phyloP scores from a whole-genome alignment of 2,329 filamentous ascomycete genomes.

The Acrocalymma vagum region DNA sequence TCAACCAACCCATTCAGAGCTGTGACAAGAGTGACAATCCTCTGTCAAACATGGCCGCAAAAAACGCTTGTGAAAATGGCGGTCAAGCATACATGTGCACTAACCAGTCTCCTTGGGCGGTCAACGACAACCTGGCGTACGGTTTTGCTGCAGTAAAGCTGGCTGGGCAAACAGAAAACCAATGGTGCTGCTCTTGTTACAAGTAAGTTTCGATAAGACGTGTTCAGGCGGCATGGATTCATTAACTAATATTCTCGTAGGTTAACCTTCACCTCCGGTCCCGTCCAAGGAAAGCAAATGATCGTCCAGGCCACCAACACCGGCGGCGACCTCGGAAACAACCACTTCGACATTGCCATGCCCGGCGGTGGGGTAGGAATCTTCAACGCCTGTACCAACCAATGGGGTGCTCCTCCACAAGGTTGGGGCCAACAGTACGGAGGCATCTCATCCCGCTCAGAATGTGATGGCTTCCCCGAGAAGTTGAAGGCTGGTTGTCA shows the following conservation, averaged over 20 bases:
- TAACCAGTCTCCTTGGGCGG: constrained; percentile 69
- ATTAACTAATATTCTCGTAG: constrained; percentile 23
- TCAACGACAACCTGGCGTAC: constrained; percentile 66
- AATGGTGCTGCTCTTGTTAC: constrained; percentile 73
- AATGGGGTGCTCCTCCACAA: constrained; percentile 41
- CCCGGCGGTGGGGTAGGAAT: constrained; percentile 47
- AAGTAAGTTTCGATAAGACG: constrained; percentile 48
- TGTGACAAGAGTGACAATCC: constrained; percentile 67
- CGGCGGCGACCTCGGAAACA: constrained; percentile 48
- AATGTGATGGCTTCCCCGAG: constrained; percentile 44
- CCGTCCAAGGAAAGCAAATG: constrained; percentile 67
- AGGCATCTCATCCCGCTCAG: constrained; percentile 38
- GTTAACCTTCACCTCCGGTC: constrained; percentile 66
- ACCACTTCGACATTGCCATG: constrained; percentile 50
- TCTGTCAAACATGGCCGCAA: constrained; percentile 59
- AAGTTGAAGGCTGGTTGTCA: constrained; percentile 46
- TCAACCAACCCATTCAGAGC: constrained; percentile 61
- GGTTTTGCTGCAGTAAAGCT: constrained; percentile 72
- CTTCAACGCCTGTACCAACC: constrained; percentile 43
- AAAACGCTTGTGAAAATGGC: constrained; percentile 62
- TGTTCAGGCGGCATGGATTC: not conserved
- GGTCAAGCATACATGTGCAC: constrained; percentile 67
- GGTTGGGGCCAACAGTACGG: constrained; percentile 47
- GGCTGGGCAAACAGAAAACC: constrained; percentile 60
- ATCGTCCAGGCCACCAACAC: constrained; percentile 72